Percentiles rank a stretch among this genome's conserved stretches.
Conservation (phyloP, 176 grass and related monocot genomes). For the Carex cristatella region DNA sequence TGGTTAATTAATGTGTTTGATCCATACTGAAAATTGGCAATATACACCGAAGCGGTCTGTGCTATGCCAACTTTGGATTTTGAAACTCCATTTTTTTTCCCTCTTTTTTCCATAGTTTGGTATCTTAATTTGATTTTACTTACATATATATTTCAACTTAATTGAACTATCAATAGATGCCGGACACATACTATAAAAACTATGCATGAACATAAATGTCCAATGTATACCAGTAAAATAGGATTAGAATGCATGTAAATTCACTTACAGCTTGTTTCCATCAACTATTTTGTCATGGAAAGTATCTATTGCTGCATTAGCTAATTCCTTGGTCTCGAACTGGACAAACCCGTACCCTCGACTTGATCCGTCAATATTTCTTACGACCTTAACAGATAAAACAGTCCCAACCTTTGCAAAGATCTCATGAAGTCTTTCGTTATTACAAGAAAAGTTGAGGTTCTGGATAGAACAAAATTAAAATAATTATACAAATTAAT, state of each 20-base stretch:
- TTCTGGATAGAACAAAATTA: constrained; percentile 24
- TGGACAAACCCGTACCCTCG: constrained; percentile 35
- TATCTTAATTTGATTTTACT: background rate
- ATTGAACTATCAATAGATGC: background rate
- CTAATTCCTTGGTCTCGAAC: constrained; percentile 13
- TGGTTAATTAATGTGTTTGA: background rate
- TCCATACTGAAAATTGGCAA: background rate
- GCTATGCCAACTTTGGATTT: background rate
- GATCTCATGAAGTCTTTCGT: constrained; percentile 8
- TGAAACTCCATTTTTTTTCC: background rate
- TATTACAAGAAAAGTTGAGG: constrained; percentile 16
- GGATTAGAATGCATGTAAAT: background rate
- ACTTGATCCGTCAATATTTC: constrained; percentile 24
- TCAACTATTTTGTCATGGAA: constrained; percentile 24
- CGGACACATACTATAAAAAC: background rate
- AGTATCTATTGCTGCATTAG: constrained; percentile 18
- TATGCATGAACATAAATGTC: background rate
- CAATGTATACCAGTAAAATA: no score
- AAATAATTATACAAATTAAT: background rate
- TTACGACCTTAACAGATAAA: constrained; percentile 16
- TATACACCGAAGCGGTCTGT: background rate
- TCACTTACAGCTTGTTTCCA: constrained; percentile 21
- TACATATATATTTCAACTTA: background rate
- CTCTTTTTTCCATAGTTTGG: background rate
- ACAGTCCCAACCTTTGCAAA: constrained; percentile 31